A percentile compares a stretch with the other conserved stretches of the same genome.
phyloP scores from a whole-genome alignment of 495 filamentous ascomycete genomes.

The Thermothielavioides terrestris region DNA sequence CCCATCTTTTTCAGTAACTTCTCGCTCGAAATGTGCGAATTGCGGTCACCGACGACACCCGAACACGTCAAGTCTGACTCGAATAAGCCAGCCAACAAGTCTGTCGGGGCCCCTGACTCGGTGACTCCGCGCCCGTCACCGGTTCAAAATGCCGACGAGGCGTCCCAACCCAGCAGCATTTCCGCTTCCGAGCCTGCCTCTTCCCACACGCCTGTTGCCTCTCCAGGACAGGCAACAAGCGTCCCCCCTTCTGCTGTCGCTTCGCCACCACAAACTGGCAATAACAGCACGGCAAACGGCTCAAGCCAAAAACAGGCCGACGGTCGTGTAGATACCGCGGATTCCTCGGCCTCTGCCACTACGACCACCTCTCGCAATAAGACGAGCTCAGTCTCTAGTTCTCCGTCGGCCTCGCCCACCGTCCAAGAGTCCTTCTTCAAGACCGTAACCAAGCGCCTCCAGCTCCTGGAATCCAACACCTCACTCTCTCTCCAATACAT shows the following conservation, averaged over 20 bases:
- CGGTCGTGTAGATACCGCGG: neutral
- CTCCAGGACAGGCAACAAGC: constrained; percentile 7
- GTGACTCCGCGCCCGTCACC: constrained; percentile 7
- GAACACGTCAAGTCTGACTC: constrained; percentile 13
- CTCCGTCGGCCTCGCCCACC: constrained; percentile 60
- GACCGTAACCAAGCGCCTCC: constrained; percentile 83
- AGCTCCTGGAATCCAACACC: constrained; percentile 83
- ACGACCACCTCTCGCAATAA: constrained; percentile 31
- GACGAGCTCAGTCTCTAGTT: constrained; percentile 38
- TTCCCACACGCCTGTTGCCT: neutral
- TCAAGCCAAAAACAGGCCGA: constrained; percentile 8
- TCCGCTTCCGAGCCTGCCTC: constrained; percentile 2
- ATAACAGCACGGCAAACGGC: constrained; percentile 2
- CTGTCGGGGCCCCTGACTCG: constrained; percentile 1
- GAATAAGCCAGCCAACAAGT: neutral
- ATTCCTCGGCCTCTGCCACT: constrained; percentile 2
- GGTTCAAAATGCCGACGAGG: neutral
- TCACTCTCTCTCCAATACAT: constrained; percentile 93
- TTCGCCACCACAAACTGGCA: neutral
- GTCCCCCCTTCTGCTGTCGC: neutral
- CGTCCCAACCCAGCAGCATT: constrained; percentile 1
- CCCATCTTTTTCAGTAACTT: constrained; percentile 14
- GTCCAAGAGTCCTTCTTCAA: constrained; percentile 98
- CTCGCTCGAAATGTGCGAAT: constrained; percentile 13
- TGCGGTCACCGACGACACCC: constrained; percentile 21